Percentiles rank a stretch among this genome's conserved stretches.
These are phyloP conservation scores for Zasmidium angulare DNA, from an alignment of 2,329 filamentous ascomycete species.

Conservation along the genomic window DNA sequence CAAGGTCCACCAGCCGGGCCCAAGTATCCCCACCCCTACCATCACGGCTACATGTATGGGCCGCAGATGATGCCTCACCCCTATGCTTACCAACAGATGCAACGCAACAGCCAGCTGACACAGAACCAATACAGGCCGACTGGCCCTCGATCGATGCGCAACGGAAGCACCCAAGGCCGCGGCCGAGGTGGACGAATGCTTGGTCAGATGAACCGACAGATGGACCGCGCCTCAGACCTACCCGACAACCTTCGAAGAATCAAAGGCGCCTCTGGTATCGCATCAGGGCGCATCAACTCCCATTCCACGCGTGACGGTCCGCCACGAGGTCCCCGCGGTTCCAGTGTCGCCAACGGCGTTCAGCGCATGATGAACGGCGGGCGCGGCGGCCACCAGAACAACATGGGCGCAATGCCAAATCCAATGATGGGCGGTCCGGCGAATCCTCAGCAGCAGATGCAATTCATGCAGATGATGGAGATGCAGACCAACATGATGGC, in stretches of 20 bases:
- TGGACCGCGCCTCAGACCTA: conserved; percentile 76
- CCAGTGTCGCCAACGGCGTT: conserved; percentile 50
- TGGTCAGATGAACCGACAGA: conserved; percentile 68
- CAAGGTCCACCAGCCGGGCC: conserved; percentile 2
- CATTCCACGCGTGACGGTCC: conserved; percentile 63
- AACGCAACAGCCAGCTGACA: conserved; percentile 17
- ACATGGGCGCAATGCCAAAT: conserved; percentile 25
- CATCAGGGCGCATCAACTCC: conserved; percentile 72
- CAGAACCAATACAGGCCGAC: conserved; percentile 65
- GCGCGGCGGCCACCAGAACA: conserved; percentile 19
- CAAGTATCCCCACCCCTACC: not conserved
- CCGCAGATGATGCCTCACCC: conserved; percentile 1
- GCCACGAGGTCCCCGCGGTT: conserved; percentile 64
- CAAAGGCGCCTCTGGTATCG: conserved; percentile 63
- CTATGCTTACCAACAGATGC: conserved; percentile 4
- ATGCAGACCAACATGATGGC: conserved; percentile 84
- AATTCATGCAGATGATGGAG: conserved; percentile 60
- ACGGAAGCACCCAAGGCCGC: conserved; percentile 53
- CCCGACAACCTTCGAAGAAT: conserved; percentile 70
- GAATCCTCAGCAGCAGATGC: conserved; percentile 69
- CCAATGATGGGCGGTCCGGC: conserved; percentile 50
- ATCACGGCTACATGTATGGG: not conserved
- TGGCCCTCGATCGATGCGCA: conserved; percentile 92
- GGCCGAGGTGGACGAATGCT: conserved; percentile 78
- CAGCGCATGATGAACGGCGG: conserved; percentile 36